phyloP scores from a whole-genome alignment of 2,329 filamentous ascomycete genomes.

The Eutypella sp. region DNA sequence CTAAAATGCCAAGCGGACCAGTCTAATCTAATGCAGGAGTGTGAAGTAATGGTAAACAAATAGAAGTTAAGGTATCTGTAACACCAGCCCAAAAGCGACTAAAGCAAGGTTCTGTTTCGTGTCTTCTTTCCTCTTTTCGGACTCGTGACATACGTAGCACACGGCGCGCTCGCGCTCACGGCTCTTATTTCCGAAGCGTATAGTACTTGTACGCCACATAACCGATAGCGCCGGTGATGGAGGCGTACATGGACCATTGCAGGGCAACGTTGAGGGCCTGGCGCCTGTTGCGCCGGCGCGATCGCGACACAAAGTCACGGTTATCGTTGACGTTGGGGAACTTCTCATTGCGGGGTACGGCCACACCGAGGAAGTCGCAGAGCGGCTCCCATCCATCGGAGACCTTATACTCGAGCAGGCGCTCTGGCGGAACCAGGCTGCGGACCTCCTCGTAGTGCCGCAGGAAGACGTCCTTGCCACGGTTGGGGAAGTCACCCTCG shows the following conservation, averaged over 20 bases:
- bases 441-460: slow-evolving; percentile 27
- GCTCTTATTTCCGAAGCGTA: background rate
- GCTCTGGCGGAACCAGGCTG: slow-evolving; percentile 24
- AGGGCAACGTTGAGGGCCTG: slow-evolving; percentile 43
- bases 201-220: slow-evolving; percentile 4
- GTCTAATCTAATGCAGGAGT: background rate
- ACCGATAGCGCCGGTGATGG: slow-evolving; percentile 26
- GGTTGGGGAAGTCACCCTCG: slow-evolving; percentile 60
- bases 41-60: background rate
- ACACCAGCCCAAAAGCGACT: background rate
- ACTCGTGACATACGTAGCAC: no score
- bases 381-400: slow-evolving; percentile 32
- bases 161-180: background rate
- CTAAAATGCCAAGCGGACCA: background rate
- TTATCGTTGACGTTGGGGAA: slow-evolving; percentile 46
- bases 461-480: slow-evolving; percentile 58
- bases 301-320: slow-evolving; percentile 41
- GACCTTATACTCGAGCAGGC: slow-evolving; percentile 26
- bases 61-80: background rate
- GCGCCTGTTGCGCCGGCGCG: slow-evolving; percentile 37
- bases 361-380: slow-evolving; percentile 31
- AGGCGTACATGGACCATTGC: slow-evolving; percentile 13
- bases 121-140: no score
- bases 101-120: background rate
- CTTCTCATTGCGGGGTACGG: slow-evolving; percentile 24